Base-by-base conservation (phyloP, 257 asterid genomes). In the Plectranthus barbatus region DNA sequence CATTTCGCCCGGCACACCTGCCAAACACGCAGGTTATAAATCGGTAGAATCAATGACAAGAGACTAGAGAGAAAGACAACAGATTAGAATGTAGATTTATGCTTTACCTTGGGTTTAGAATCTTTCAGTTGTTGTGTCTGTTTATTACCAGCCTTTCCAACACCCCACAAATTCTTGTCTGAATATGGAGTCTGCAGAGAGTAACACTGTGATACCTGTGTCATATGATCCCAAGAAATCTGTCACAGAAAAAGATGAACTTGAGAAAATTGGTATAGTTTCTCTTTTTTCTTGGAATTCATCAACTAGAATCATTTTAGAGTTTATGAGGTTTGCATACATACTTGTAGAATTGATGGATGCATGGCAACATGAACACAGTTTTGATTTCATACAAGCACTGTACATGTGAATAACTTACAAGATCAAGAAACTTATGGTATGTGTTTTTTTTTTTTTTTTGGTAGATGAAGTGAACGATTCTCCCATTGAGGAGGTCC, bases 401-500 rank as follows among this genome's bases (percentile, higher is more conserved):
- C 3, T 26, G 31, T 26, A 2, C 31, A 26, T 5, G 3, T 26
- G 31, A n/a, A n/a, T 26, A 26, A 1, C 31, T 5, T 26, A 1
- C 5, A 26, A 26, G 31, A 26, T 26, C 31, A 26, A 26, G 31
- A 26, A 26, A 26, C 31, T 26, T 2, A 26, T 26, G n/a, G n/a
- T 26, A 1, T 26, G 31, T 1, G 31, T 1, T 26, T 26, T 5
- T 56, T 54, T 9, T 45, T 2, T 65, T 5, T 56, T 54, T 9
- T 45, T 2, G 62, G 79, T 73, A 78, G 88, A 79, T 1, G 94
- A 82, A 62, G 75, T 67, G 54, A 81, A 83, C 34, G 94, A 86
- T 81, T 80, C 74, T 47, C 94, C 90, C 0, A 69, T 86, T 0
- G 94, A 86, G 55, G 79, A 86, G 81, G 94, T 86, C 8, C 79